Evolutionary conservation across 306 rosid genomes (phyloP), one percentile per base, ranked within the genome.

Genomic region (Datisca glomerata): DNA sequence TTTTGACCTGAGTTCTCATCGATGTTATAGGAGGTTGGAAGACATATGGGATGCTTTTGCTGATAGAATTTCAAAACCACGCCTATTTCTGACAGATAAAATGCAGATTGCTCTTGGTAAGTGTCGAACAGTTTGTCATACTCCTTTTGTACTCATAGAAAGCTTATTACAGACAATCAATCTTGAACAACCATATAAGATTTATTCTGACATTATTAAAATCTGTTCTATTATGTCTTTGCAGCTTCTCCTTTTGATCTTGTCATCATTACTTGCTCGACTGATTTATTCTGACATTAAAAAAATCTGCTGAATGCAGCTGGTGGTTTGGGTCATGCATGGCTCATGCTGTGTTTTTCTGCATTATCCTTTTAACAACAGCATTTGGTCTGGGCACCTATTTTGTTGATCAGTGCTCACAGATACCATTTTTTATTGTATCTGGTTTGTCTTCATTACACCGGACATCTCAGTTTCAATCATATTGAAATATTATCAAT

Each of bases 301-400:
- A 65, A 60, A 18, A 21, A 41, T 47, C 16, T 44, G 25, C 52
- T 69, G 58, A 34, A 40, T 51, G 55, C 86, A 87, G 96, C 96
- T 55, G 93, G 94, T 60, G 96, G 96, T 53, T 69, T 87, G 68
- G 96, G 96, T 45, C 96, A 87, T 50, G 94, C 11, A 57, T 79
- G 41, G 94, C 96, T 14, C 96, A 87, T 76, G 94, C 93, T n/a
- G 94, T 87, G 52, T 87, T 82, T 69, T 87, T 87, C 81, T 87
- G 94, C 68, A 64, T 87, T 68, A 82, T 94, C 72, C 76, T 87
- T 22, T 72, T 87, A 40, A 82, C 96, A 48, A 94, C 96, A 25
- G 79, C 94, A 48, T 87, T 87, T 63, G 96, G 96, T 62, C 96
- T 93, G 11, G 96, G 81, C 29, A 82, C 94, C 12, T 79, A 66